Evolutionary conservation across 176 grass and related monocot species (phyloP).

Genomic region (Thinopyrum elongatum): DNA sequence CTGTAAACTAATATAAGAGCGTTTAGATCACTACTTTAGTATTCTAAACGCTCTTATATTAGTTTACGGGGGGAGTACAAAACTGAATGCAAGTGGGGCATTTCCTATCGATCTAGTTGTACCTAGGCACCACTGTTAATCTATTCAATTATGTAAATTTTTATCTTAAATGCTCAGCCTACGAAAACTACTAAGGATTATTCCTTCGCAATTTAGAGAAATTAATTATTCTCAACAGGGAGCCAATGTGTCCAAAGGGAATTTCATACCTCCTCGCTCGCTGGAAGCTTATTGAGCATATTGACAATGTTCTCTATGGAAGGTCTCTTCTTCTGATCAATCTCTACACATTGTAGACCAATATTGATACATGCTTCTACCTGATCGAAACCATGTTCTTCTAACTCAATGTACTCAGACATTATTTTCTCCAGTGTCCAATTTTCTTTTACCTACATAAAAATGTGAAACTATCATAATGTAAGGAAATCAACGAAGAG

Average conservation of each 20-base stretch:
- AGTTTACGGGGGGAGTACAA: too few species aligned
- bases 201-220: neutral
- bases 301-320: neutral
- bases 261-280: neutral
- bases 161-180: neutral
- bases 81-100: neutral
- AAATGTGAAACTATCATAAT: neutral
- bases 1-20: too few species aligned
- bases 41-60: too few species aligned
- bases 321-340: neutral
- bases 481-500: neutral
- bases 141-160: neutral
- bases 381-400: neutral
- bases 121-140: neutral
- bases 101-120: neutral
- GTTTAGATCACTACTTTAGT: too few species aligned
- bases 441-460: neutral
- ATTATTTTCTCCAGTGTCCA: neutral
- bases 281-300: neutral
- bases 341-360: neutral
- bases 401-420: neutral
- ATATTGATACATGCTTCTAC: neutral
- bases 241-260: neutral
- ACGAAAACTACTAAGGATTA: neutral
- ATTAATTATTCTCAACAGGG: neutral